Evolutionary conservation across 2,329 filamentous ascomycete species (phyloP), one percentile per base, ranked within the genome.

Genomic region (Sarocladium brachiariae): DNA sequence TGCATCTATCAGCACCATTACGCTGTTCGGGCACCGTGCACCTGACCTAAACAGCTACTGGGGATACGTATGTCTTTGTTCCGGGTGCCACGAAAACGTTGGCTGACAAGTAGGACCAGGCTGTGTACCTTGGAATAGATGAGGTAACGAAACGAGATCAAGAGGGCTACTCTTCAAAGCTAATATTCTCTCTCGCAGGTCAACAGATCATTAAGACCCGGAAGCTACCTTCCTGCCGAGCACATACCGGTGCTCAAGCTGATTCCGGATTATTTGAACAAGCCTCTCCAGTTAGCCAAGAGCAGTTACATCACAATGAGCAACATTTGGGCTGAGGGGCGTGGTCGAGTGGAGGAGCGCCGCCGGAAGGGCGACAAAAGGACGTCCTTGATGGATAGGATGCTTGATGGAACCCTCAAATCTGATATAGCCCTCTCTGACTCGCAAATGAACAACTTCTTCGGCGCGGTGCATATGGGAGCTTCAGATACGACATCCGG

Each of bases 401-500:
- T 47, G 2, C 43, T 47, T 11, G 43, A 47, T 21, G 43, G 21
- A 16, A 18, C 31, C 27, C 7, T 47, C 43, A 16, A 11, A 4
- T 16, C 25, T 4, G 43, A 33, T 19, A 21, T 33, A 13, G 3
- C 43, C n/a, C 43, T 18, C 7, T 18, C 43, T 8, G 31, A 47
- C n/a, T 47, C 43, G 5, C 25, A 47, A 16, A 14, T 33, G 27
- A 47, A 47, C 27, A 47, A 47, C 25, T 47, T 47, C 43, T 47
- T 47, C n/a, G 43, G 43, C 5, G 16, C 43, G 2, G 21, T 47
- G 14, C 24, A 47, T 4, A 47, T 47, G 43, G 43, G 25, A 6
- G 24, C 43, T 16, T 4, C 43, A 9, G 43, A 47, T 21, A 47
- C 43, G 5, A 47, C 43, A 3, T 47, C 43, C 2, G 43, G 43